A percentile compares a stretch with the other conserved stretches of the same genome.
phyloP scores from a whole-genome alignment of 139 green algal species.

The Chlamydomonas sp. region DNA sequence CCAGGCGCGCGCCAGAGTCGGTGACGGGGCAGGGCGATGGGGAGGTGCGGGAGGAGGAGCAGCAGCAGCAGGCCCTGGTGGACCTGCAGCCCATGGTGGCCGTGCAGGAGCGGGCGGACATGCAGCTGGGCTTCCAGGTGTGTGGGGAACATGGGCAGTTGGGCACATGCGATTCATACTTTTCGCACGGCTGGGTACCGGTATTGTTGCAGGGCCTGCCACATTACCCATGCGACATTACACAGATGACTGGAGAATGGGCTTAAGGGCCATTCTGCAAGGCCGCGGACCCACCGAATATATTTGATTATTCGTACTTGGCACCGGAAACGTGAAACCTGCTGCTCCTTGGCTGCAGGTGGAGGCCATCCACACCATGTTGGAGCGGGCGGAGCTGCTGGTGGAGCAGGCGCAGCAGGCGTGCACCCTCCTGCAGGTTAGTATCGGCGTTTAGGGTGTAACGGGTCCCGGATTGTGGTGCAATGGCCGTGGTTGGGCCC shows the following conservation, averaged over 20 bases:
- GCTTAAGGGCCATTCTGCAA: too few relatives aligned
- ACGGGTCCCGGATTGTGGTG: too few relatives aligned
- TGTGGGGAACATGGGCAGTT: too few relatives aligned
- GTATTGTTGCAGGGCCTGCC: too few relatives aligned
- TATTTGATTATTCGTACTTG: too few relatives aligned
- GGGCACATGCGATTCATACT: background rate
- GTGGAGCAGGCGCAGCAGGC: conserved; percentile 3
- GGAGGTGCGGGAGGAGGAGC: background rate
- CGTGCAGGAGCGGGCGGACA: background rate
- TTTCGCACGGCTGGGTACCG: too few relatives aligned
- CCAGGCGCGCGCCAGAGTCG: background rate
- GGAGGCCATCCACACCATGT: conserved; percentile 8
- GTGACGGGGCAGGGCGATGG: background rate
- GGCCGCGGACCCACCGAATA: too few relatives aligned
- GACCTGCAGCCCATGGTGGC: background rate
- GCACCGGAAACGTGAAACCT: too few relatives aligned
- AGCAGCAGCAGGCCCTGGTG: background rate
- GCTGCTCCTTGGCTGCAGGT: too few relatives aligned
- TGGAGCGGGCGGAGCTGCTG: conserved; percentile 18
- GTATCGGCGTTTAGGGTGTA: background rate
- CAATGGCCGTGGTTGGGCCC: too few relatives aligned
- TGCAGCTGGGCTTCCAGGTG: conserved; percentile 24
- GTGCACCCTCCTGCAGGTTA: conserved; percentile 14
- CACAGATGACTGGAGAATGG: too few relatives aligned
- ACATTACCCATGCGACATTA: too few relatives aligned